These are phyloP conservation scores for Lizanozyma gosingica DNA, from an alignment of 1,139 yeast species.

Conservation along the genomic window DNA sequence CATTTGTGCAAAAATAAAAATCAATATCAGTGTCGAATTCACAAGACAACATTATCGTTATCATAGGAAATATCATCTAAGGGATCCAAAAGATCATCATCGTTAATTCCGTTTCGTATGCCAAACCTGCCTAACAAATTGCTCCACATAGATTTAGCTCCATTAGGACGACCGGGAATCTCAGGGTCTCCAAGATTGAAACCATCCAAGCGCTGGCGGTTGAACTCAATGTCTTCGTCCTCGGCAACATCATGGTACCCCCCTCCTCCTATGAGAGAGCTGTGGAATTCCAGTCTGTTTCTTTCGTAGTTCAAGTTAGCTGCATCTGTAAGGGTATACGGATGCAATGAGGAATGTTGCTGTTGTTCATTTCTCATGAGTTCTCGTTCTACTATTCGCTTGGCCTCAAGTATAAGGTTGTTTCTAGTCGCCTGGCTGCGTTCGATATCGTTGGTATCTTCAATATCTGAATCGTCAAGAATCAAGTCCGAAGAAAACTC, in stretches of 20 bases:
- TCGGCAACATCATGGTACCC: constrained; percentile 4
- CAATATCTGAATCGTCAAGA: not conserved
- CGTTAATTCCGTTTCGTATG: not conserved
- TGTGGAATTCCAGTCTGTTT: constrained; percentile 21
- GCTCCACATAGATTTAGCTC: constrained; percentile 15
- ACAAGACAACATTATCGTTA: not conserved
- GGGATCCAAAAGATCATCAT: not conserved
- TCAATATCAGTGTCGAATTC: too few species aligned
- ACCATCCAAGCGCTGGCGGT: not conserved
- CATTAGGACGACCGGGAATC: constrained; percentile 9
- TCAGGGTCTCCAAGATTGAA: not conserved
- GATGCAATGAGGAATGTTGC: constrained; percentile 13
- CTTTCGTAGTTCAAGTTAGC: constrained; percentile 25
- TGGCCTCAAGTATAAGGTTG: constrained; percentile 31
- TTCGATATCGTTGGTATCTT: not conserved
- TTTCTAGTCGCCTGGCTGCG: not conserved
- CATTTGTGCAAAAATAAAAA: too few species aligned
- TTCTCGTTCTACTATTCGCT: constrained; percentile 31
- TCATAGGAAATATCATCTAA: not conserved
- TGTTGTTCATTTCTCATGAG: constrained; percentile 18
- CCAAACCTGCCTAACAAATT: not conserved
- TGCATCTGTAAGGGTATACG: constrained; percentile 21
- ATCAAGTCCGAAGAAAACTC: constrained; percentile 15
- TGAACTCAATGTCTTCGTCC: not conserved
- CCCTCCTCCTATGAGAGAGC: constrained; percentile 8